A percentile compares a stretch with the other conserved stretches of the same genome.
Conservation (phyloP, 2,329 filamentous ascomycete species). For the Leptographium wingfieldii region DNA sequence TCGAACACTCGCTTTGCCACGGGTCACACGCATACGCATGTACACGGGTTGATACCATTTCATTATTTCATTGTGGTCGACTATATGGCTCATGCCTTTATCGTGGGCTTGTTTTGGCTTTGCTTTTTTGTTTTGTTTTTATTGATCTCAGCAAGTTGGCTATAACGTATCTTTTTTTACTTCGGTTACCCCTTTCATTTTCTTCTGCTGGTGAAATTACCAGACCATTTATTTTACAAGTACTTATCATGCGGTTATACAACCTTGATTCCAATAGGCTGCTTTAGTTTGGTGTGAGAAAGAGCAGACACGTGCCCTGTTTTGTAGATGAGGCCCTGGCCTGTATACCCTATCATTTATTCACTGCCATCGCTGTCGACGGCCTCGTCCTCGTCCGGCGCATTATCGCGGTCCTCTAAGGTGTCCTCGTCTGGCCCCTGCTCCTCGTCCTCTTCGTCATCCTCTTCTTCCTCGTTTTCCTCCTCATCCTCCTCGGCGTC, state of each 20-base stretch:
- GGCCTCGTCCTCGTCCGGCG: conserved; percentile 44
- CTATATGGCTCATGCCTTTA: not conserved
- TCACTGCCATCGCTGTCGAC: conserved; percentile 51
- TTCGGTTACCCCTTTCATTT: too few relatives aligned
- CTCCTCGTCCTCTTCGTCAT: conserved; percentile 27
- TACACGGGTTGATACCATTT: conserved; percentile 1
- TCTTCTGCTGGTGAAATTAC: too few relatives aligned
- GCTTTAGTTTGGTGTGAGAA: too few relatives aligned
- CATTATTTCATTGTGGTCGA: not conserved
- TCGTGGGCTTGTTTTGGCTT: not conserved
- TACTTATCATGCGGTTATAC: too few relatives aligned
- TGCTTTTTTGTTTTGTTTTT: not conserved
- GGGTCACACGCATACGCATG: not conserved
- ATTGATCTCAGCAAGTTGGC: not conserved
- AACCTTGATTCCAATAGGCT: too few relatives aligned
- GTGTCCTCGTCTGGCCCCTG: conserved; percentile 32
- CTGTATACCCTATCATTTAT: not conserved
- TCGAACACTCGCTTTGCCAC: not conserved
- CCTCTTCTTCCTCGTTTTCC: conserved; percentile 36
- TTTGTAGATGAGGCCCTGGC: too few relatives aligned
- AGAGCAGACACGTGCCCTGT: too few relatives aligned
- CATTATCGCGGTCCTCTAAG: conserved; percentile 24
- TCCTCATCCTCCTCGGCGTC: conserved; percentile 29
- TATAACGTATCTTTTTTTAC: too few relatives aligned
- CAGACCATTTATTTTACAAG: too few relatives aligned